Conservation (phyloP, 2,329 filamentous ascomycete species). For the Xenoacremonium recifei region DNA sequence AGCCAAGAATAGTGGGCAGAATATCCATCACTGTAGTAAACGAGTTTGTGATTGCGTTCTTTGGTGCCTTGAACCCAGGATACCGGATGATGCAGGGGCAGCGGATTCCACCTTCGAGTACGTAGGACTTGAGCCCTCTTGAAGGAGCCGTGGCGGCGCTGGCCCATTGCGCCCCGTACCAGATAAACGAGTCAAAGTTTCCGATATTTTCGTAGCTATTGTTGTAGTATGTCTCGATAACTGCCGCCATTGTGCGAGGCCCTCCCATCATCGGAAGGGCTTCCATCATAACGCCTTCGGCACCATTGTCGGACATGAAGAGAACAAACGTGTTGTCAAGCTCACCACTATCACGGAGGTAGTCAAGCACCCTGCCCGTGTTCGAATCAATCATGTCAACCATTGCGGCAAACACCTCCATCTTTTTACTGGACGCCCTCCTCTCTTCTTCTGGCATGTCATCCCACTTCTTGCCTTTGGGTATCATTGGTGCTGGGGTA, state of each 20-base stretch:
- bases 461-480: neutral
- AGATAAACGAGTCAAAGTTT: neutral
- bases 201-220: neutral
- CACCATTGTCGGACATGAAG: neutral
- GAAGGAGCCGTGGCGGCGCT: neutral
- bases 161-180: neutral
- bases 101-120: neutral
- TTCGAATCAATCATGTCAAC: neutral
- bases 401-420: constrained; percentile 1
- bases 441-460: neutral
- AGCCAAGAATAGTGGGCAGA: neutral
- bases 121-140: neutral
- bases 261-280: neutral
- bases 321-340: neutral
- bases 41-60: neutral
- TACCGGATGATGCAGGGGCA: neutral
- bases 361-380: neutral
- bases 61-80: neutral
- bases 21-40: neutral
- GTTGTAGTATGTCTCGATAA: neutral
- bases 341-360: neutral
- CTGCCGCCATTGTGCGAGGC: neutral
- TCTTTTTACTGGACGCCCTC: neutral
- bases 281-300: neutral
- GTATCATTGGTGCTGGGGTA: neutral